Evolutionary conservation across 371 early-diverging fungal species (phyloP).

Genomic region (Mucor saturninus): DNA sequence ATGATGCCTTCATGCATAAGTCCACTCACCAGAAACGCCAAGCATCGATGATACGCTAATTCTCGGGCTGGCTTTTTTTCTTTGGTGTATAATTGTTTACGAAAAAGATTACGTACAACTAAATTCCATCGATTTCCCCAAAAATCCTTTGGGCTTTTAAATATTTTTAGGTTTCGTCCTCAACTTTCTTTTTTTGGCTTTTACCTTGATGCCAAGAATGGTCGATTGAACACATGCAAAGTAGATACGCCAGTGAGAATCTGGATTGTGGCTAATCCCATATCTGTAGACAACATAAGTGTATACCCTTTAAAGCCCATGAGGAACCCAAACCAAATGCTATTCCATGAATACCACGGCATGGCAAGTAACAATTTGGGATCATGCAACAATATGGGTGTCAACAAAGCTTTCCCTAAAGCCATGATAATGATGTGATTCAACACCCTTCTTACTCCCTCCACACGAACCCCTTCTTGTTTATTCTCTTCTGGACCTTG

Average conservation of each 20-base stretch:
- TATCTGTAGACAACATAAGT: neutral
- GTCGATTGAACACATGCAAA: slow-evolving; percentile 10
- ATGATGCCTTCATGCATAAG: slow-evolving; percentile 57
- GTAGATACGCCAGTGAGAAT: neutral
- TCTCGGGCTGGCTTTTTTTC: too few species aligned
- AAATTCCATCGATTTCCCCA: slow-evolving; percentile 21
- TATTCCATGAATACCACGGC: slow-evolving; percentile 5
- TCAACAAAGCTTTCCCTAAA: neutral
- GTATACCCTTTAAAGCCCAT: slow-evolving; percentile 19
- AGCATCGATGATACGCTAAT: slow-evolving; percentile 1
- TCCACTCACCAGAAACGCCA: slow-evolving; percentile 7
- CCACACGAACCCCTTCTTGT: neutral
- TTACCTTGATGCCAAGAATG: slow-evolving; percentile 19
- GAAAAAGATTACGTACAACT: slow-evolving; percentile 13
- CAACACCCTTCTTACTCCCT: neutral
- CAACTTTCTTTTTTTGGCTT: neutral
- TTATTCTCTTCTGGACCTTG: neutral
- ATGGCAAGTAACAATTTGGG: neutral
- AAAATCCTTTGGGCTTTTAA: slow-evolving; percentile 16
- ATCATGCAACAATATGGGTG: slow-evolving; percentile 7
- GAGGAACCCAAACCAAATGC: slow-evolving; percentile 11
- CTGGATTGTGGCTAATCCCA: neutral
- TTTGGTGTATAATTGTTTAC: slow-evolving; percentile 2
- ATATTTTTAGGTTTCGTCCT: too few species aligned
- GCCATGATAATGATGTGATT: neutral